Conservation (phyloP, 2,329 filamentous ascomycete species). For the Hymenoscyphus occultus region DNA sequence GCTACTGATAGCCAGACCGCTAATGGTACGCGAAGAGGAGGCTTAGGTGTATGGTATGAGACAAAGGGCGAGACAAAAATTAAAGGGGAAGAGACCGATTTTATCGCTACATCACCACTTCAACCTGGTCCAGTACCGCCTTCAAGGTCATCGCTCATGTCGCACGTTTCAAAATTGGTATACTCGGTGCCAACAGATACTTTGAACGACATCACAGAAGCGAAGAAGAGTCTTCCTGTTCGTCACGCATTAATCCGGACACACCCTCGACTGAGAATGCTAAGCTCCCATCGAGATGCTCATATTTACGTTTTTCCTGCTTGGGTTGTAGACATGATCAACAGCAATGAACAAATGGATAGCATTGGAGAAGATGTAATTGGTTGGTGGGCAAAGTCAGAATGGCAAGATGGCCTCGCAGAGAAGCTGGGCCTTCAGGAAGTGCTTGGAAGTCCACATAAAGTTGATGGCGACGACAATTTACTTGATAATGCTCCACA, state of each 20-base stretch:
- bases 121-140: constrained; percentile 54
- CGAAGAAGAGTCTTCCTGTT: constrained; percentile 68
- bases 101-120: constrained; percentile 74
- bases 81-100: constrained; percentile 91
- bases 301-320: constrained; percentile 93
- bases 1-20: constrained; percentile 31
- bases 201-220: constrained; percentile 76
- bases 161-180: constrained; percentile 73
- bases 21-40: constrained; percentile 58
- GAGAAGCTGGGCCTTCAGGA: constrained; percentile 73
- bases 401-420: constrained; percentile 79
- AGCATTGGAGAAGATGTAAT: constrained; percentile 88
- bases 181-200: constrained; percentile 86
- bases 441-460: constrained; percentile 53
- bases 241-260: constrained; percentile 73
- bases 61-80: constrained; percentile 73
- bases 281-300: constrained; percentile 82
- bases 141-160: constrained; percentile 62
- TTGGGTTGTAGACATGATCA: constrained; percentile 85
- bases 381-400: constrained; percentile 92
- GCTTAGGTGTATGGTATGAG: constrained; percentile 86
- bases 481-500: constrained; percentile 31
- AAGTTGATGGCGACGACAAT: constrained; percentile 39
- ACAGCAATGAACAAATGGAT: constrained; percentile 76
- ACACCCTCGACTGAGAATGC: constrained; percentile 74